Conservation (phyloP, 306 rosid species). For the Morella rubra region DNA sequence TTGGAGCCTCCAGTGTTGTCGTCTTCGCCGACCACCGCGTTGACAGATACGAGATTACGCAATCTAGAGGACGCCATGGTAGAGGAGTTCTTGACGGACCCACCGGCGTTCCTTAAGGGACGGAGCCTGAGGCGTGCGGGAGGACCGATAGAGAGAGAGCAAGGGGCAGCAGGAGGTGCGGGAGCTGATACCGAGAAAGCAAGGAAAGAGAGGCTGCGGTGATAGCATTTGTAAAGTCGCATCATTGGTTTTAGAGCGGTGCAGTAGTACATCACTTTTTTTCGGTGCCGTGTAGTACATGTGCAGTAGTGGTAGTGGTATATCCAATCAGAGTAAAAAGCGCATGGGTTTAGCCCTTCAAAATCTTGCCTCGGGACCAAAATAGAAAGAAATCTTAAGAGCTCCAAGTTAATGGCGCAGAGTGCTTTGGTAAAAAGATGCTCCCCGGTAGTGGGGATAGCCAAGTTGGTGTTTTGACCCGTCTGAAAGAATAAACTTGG, state of each 20-base stretch:
- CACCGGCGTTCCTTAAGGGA: constrained; percentile 17
- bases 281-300: neutral
- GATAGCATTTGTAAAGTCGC: constrained; percentile 58
- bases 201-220: constrained; percentile 51
- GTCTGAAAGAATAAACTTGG: too few species aligned
- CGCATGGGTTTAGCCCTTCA: neutral
- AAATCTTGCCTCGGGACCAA: too few species aligned
- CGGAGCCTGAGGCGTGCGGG: constrained; percentile 30
- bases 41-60: constrained; percentile 46
- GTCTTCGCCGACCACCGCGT: constrained; percentile 46
- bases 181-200: constrained; percentile 27
- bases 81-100: constrained; percentile 20
- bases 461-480: too few species aligned
- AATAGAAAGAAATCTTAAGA: too few species aligned
- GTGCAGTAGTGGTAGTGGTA: neutral
- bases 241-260: constrained; percentile 24
- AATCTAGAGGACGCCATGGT: constrained; percentile 56
- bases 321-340: neutral
- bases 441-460: too few species aligned
- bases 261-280: neutral
- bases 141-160: constrained; percentile 40
- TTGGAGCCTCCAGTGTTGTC: constrained; percentile 45
- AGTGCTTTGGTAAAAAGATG: too few species aligned
- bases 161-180: constrained; percentile 32
- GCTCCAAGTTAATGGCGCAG: too few species aligned